phyloP scores from a whole-genome alignment of 2,329 filamentous ascomycete species.

The Chaetomium strumarium region DNA sequence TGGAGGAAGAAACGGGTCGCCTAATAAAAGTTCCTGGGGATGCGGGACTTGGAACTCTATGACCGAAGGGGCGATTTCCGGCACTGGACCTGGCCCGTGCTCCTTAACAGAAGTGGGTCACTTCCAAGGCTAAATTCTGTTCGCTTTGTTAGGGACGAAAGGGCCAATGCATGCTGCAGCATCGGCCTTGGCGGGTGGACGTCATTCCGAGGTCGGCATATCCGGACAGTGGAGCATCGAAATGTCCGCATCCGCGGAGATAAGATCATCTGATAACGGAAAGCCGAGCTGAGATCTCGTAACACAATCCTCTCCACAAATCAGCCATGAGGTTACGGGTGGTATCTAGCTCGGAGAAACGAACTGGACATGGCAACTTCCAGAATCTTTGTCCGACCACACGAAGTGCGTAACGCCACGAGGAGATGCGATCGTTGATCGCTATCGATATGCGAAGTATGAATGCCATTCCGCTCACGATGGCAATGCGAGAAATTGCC shows the following conservation, averaged over 20 bases:
- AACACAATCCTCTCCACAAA: background rate
- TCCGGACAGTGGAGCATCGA: background rate
- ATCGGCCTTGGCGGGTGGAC: constrained; percentile 7
- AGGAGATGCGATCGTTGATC: too few species aligned
- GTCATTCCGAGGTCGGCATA: constrained; percentile 25
- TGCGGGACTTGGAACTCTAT: constrained; percentile 26
- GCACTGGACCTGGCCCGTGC: constrained; percentile 14
- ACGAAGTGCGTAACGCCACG: too few species aligned
- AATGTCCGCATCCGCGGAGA: constrained; percentile 21
- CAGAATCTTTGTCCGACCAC: too few species aligned
- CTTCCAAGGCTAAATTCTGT: background rate
- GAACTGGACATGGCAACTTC: too few species aligned
- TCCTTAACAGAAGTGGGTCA: constrained; percentile 18
- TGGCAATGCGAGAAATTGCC: too few species aligned
- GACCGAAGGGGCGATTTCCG: constrained; percentile 24
- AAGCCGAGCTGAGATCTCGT: constrained; percentile 10
- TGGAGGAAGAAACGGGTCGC: constrained; percentile 7
- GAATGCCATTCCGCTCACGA: too few species aligned
- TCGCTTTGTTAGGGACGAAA: constrained; percentile 10
- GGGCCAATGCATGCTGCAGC: background rate
- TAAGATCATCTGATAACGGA: constrained; percentile 28
- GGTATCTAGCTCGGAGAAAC: too few species aligned
- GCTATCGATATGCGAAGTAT: too few species aligned
- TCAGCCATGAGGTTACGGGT: background rate
- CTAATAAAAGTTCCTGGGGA: constrained; percentile 18